These are phyloP conservation scores for Aspergillus incahuasiensis DNA, from an alignment of 495 filamentous ascomycete genomes.

Conservation along the genomic window DNA sequence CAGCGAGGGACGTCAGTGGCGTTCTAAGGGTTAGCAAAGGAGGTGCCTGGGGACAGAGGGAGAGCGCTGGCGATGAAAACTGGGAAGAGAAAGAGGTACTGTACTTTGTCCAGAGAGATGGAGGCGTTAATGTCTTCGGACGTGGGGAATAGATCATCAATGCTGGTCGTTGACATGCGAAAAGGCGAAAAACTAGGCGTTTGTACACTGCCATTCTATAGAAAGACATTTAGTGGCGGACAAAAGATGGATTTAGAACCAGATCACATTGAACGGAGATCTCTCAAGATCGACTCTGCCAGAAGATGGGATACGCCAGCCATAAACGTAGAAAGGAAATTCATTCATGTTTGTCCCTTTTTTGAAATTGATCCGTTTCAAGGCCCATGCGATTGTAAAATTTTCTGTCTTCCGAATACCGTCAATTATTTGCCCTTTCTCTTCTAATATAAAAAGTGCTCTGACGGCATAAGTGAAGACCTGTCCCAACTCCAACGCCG, in stretches of 20 bases:
- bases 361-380: conserved; percentile 27
- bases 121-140: conserved; percentile 75
- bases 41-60: conserved; percentile 35
- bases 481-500: conserved; percentile 40
- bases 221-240: background rate
- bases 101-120: conserved; percentile 74
- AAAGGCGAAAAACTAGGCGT: background rate
- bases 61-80: conserved; percentile 25
- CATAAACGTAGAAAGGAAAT: conserved; percentile 44
- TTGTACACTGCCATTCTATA: background rate
- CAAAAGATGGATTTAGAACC: conserved; percentile 22
- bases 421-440: conserved; percentile 18
- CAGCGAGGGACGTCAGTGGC: conserved; percentile 86
- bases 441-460: conserved; percentile 24
- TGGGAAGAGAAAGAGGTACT: conserved; percentile 66
- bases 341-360: conserved; percentile 38
- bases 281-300: conserved; percentile 39
- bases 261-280: conserved; percentile 35
- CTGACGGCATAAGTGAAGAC: conserved; percentile 31
- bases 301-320: conserved; percentile 43
- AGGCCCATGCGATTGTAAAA: conserved; percentile 17
- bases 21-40: conserved; percentile 72
- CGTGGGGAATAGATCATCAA: conserved; percentile 49
- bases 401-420: conserved; percentile 25
- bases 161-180: conserved; percentile 8